Evolutionary conservation across 2,329 filamentous ascomycete species (phyloP).

Genomic region (Cercospora canescens): DNA sequence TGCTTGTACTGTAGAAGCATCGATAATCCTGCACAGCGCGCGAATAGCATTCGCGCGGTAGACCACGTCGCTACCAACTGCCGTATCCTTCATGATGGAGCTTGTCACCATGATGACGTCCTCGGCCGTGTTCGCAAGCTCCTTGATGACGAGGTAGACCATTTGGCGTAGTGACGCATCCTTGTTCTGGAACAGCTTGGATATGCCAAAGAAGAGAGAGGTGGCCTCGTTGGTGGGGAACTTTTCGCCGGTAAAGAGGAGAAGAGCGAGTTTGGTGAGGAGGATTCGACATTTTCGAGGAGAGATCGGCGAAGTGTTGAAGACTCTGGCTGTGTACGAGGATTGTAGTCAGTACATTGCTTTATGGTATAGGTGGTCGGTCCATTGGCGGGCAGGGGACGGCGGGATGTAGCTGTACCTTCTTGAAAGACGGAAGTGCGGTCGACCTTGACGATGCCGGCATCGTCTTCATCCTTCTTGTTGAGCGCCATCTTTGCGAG

Average conservation of each 20-base stretch:
- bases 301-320: constrained; percentile 96
- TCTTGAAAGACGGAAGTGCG: constrained; percentile 98
- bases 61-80: constrained; percentile 88
- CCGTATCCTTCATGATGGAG: constrained; percentile 99
- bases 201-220: constrained; percentile 97
- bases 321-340: constrained; percentile 73
- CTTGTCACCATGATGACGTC: constrained; percentile 99
- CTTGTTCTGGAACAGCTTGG: constrained; percentile 99
- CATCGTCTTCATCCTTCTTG: constrained; percentile 99
- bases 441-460: constrained; percentile 93
- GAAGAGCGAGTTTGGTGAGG: constrained; percentile 92
- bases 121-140: constrained; percentile 90
- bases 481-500: constrained; percentile 75
- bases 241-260: constrained; percentile 94
- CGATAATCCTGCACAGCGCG: constrained; percentile 93
- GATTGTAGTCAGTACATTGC: constrained; percentile 16
- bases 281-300: constrained; percentile 97
- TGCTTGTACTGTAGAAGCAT: constrained; percentile 92
- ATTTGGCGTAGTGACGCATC: constrained; percentile 97
- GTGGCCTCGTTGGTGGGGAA: constrained; percentile 98
- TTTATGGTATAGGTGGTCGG: constrained; percentile 8
- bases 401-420: constrained; percentile 57
- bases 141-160: constrained; percentile 98
- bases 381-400: constrained; percentile 4
- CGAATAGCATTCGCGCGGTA: constrained; percentile 96